These are phyloP conservation scores for Didymella segeticola DNA, from an alignment of 2,329 filamentous ascomycete genomes.

Conservation along the genomic window DNA sequence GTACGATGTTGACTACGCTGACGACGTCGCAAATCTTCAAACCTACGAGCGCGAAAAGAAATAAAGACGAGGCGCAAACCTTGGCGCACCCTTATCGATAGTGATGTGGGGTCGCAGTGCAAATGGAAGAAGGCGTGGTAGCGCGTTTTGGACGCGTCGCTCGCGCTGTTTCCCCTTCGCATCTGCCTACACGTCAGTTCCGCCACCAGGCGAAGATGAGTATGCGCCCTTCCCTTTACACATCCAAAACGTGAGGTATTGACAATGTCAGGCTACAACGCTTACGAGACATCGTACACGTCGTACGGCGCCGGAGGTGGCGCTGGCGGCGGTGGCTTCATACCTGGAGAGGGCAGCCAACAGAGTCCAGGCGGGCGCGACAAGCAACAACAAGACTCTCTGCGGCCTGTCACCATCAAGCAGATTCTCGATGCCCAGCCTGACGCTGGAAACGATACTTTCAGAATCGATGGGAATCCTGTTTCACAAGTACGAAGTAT, in stretches of 20 bases:
- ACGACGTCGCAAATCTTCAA: constrained; percentile 5
- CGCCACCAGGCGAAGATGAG: constrained; percentile 21
- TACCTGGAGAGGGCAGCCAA: constrained; percentile 59
- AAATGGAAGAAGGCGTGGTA: constrained; percentile 17
- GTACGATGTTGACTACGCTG: constrained; percentile 16
- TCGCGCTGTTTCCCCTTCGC: constrained; percentile 13
- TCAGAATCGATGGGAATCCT: constrained; percentile 80
- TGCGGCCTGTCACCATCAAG: constrained; percentile 94
- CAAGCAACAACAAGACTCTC: constrained; percentile 78
- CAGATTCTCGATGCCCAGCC: constrained; percentile 81
- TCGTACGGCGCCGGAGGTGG: constrained; percentile 63
- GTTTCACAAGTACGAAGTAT: constrained; percentile 62
- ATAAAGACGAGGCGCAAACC: constrained; percentile 34
- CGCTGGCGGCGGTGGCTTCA: constrained; percentile 66
- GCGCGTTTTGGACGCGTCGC: constrained; percentile 38
- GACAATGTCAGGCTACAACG: constrained; percentile 39
- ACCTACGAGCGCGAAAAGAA: constrained; percentile 23
- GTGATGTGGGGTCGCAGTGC: constrained; percentile 33
- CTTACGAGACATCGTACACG: constrained; percentile 59
- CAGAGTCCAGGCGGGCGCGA: constrained; percentile 50
- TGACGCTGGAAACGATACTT: constrained; percentile 67
- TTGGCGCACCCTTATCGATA: constrained; percentile 27
- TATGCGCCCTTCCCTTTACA: constrained; percentile 5
- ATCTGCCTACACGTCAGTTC: constrained; percentile 14
- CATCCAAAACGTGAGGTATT: constrained; percentile 28